Conservation (phyloP, 2,329 filamentous ascomycete species). For the Pseudocercospora cruenta region DNA sequence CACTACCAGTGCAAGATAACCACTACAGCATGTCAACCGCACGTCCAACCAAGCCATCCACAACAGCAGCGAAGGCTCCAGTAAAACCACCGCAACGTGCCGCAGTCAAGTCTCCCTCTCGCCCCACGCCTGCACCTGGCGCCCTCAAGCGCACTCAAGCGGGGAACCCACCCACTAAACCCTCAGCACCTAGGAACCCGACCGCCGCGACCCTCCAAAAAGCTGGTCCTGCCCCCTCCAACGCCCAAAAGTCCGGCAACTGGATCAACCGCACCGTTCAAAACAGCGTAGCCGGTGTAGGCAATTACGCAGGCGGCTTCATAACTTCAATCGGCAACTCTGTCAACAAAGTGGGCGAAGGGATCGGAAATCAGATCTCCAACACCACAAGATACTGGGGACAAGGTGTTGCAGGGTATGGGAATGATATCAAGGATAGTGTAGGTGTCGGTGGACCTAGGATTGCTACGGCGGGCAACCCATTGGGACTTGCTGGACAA, state of each 20-base stretch:
- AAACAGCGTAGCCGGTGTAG: constrained; percentile 47
- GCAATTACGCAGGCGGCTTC: constrained; percentile 49
- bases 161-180: constrained; percentile 13
- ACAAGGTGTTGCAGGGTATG: constrained; percentile 53
- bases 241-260: constrained; percentile 38
- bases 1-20: background rate
- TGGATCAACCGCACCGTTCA: constrained; percentile 53
- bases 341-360: constrained; percentile 52
- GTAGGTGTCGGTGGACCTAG: constrained; percentile 50
- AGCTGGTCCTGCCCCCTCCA: constrained; percentile 11
- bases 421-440: constrained; percentile 54
- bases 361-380: constrained; percentile 48
- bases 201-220: constrained; percentile 6
- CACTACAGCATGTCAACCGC: constrained; percentile 18
- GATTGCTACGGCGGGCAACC: constrained; percentile 51
- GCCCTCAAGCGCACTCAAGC: background rate
- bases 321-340: constrained; percentile 50
- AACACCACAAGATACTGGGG: constrained; percentile 52
- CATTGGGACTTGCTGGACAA: constrained; percentile 46
- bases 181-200: constrained; percentile 22
- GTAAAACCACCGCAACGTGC: constrained; percentile 7
- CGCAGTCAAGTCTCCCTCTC: constrained; percentile 11
- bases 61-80: constrained; percentile 18
- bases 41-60: constrained; percentile 17
- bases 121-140: constrained; percentile 4